Base-by-base conservation (phyloP, 2,329 filamentous ascomycete genomes). In the Pseudogymnoascus sp. region DNA sequence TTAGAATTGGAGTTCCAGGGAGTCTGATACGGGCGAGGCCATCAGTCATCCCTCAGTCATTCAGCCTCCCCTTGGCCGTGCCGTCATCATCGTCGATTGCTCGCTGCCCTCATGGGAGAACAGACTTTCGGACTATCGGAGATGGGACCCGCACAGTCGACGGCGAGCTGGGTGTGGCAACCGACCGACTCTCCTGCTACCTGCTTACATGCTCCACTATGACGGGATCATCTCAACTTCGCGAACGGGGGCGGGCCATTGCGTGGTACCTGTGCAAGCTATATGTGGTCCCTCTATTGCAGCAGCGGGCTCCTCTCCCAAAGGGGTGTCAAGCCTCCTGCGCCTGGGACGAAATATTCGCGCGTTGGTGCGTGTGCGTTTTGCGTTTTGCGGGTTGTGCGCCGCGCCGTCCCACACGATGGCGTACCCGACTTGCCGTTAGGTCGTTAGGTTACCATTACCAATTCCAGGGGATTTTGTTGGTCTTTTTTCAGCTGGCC, bases 351-450 rank as follows among this genome's bases (percentile, higher is more conserved):
- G n/a, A 33, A 55, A 55, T 55, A 55, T 55, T 55, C 48, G 48
- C 48, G 48, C 48, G 29, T 55, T 55, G 48, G 48, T 33, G n/a
- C n/a, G 29, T 7, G n/a, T 55, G 44, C n/a, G 12, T 38, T 13
- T 38, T 21, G 21, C 21, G 21, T 21, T 13, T 9, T 17, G 27
- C n/a, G 44, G 44, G 27, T 15, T 31, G 27, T 51, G 48, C 48
- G 48, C 29, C 48, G 29, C 48, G 48, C 48, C 48, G 48, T 55
- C 29, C 48, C 48, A 55, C 44, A 55, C 48, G 48, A 55, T 55
- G 48, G 48, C 48, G 48, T 33, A 33, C 48, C 48, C 29, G 48
- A 55, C 48, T 55, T 55, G 48, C 48, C 48, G 48, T 55, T 55
- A 55, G 39, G n/a, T 55, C 33, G 33, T 29, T 29, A 55, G 21